Evolutionary conservation across 2,329 filamentous ascomycete genomes (phyloP), one percentile per base, ranked within the genome.

Genomic region (Lecanicillium sp.): DNA sequence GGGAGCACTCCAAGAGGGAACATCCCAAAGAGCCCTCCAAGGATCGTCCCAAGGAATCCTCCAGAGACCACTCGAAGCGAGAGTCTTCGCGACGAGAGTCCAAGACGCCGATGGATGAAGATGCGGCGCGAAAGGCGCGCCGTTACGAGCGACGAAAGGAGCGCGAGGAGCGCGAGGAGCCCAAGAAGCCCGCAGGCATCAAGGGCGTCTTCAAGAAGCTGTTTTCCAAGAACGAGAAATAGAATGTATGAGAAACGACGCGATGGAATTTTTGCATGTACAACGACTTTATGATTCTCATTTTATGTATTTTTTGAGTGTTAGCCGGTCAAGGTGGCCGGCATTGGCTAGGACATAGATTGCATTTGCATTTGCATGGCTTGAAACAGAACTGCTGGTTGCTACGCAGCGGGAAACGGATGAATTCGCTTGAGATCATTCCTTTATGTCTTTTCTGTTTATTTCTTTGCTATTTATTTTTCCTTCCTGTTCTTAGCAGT

Each of bases 41-140:
- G 26, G 12, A 7, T 29, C 26, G 26, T 29, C 12, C 26, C 7
- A 12, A 12, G 26, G 26, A 29, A 12, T 12, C 7, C 12, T 12
- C 12, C 12, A 12, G 29, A 15, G 48, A 40, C n/a, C 20, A 5
- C 1, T 39, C 40, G 14, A 49, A 35, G 15, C 11, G 26, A 11
- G 40, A 44, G 2, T 35, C 37, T 1, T 30, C 24, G 10, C 19
- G 15, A 6, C 19, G 33, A 11, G 38, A 49, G 17, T 39, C 35
- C 3, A 37, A 26, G 5, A 5, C n/a, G 3, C 32, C 33, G 5
- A 19, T 29, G 2, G 47, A 49, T 14, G 42, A 48, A 11, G 58
- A 66, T 52, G 59, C 54, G 14, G 65, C 60, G 19, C 60, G 59
- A 36, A 64, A 60, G 53, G 67, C 62, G 33, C 62, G 65, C 41